A percentile compares a stretch with the other conserved stretches of the same genome.
Evolutionary conservation across 1,284 basidiomycete genomes (phyloP).

Genomic region (Amylostereum chailletii): DNA sequence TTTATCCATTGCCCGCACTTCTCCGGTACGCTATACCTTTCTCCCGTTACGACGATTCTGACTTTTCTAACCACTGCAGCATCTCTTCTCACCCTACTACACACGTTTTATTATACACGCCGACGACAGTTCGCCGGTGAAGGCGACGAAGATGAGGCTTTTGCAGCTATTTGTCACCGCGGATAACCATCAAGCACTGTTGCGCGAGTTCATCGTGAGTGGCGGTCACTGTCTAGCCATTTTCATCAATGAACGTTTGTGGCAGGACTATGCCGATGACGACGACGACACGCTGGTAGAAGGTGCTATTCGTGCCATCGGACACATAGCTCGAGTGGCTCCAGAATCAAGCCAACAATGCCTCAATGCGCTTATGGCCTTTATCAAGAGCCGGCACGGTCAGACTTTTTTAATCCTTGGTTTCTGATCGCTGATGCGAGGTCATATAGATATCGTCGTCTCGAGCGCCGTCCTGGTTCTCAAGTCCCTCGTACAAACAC

Average conservation of each 20-base stretch:
- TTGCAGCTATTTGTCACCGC: constrained; percentile 54
- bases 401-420: constrained; percentile 13
- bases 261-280: constrained; percentile 71
- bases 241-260: not conserved
- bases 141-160: constrained; percentile 67
- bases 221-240: not conserved
- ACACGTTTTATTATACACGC: constrained; percentile 62
- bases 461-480: constrained; percentile 77
- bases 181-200: constrained; percentile 61
- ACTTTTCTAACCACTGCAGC: constrained; percentile 1
- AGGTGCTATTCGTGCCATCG: constrained; percentile 71
- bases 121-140: constrained; percentile 56
- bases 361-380: constrained; percentile 64
- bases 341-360: constrained; percentile 66
- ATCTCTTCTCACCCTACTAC: constrained; percentile 50
- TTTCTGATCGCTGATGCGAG: not conserved
- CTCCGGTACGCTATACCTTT: constrained; percentile 42
- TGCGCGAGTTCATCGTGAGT: constrained; percentile 77
- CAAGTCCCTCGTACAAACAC: constrained; percentile 72
- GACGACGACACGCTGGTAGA: constrained; percentile 61
- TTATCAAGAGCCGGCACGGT: constrained; percentile 74
- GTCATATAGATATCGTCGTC: constrained; percentile 52
- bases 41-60: not conserved
- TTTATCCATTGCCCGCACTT: constrained; percentile 47
- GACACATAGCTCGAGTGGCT: constrained; percentile 59